Evolutionary conservation across 2,329 filamentous ascomycete species (phyloP).

Genomic region (Eutypella sp.): DNA sequence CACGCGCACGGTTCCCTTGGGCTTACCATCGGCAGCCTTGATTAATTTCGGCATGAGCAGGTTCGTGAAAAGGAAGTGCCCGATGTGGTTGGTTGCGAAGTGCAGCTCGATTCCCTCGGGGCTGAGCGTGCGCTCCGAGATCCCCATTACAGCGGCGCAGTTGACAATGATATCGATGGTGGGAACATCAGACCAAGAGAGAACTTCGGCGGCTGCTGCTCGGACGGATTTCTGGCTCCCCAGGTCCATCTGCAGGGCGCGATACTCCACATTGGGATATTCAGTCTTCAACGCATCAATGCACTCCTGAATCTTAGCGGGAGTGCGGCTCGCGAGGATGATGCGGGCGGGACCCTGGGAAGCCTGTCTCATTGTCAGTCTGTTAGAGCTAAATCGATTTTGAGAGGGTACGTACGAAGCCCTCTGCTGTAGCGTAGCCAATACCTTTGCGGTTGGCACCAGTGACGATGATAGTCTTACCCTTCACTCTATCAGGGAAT

Average conservation of each 20-base stretch:
- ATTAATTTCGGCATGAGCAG: conserved; percentile 39
- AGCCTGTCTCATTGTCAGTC: conserved; percentile 12
- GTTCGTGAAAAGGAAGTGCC: conserved; percentile 42
- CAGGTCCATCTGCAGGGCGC: conserved; percentile 33
- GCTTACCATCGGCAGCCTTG: conserved; percentile 19
- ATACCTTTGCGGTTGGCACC: conserved; percentile 31
- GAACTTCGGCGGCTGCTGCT: conserved; percentile 28
- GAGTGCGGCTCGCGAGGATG: conserved; percentile 30
- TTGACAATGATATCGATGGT: conserved; percentile 38
- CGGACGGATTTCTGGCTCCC: conserved; percentile 31
- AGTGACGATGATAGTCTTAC: conserved; percentile 32
- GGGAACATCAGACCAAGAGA: conserved; percentile 29
- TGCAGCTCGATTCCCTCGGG: conserved; percentile 39
- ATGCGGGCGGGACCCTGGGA: conserved; percentile 28
- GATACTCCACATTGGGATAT: conserved; percentile 25
- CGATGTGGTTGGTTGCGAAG: conserved; percentile 41
- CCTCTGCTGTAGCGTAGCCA: conserved; percentile 29
- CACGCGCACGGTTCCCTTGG: conserved; percentile 27
- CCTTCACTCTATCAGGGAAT: conserved; percentile 28
- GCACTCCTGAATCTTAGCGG: conserved; percentile 25
- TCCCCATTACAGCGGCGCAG: conserved; percentile 38
- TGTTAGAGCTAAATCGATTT: background rate
- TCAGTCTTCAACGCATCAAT: conserved; percentile 23
- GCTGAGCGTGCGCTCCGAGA: conserved; percentile 28
- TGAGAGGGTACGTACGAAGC: conserved; percentile 25